Percentiles rank a stretch among this genome's conserved stretches.
Conservation (phyloP, 495 filamentous ascomycete genomes). For the Stereocaulon alpinum region DNA sequence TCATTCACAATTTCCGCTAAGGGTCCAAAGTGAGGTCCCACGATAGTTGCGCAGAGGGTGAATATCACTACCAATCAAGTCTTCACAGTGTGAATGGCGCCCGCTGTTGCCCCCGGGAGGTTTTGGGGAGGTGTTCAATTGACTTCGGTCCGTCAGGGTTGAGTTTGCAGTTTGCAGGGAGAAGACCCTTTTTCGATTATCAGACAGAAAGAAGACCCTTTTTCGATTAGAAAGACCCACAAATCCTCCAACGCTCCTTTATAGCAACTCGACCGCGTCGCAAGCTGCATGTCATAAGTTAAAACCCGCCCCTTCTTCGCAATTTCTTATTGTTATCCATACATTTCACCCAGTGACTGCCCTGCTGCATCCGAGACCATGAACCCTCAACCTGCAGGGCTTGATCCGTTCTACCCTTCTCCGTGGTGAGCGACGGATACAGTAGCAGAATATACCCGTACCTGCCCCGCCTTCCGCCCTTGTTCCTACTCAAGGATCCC, state of each 20-base stretch:
- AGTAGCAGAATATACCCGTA: background rate
- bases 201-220: conserved; percentile 1
- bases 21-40: too few species aligned
- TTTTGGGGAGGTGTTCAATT: background rate
- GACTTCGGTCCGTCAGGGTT: conserved; percentile 7
- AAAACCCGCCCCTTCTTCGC: too few species aligned
- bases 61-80: background rate
- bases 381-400: too few species aligned
- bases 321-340: too few species aligned
- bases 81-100: background rate
- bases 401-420: background rate
- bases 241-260: conserved; percentile 6
- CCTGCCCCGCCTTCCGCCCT: background rate
- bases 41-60: background rate
- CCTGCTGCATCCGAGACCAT: too few species aligned
- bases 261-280: conserved; percentile 7
- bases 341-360: too few species aligned
- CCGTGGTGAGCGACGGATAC: background rate
- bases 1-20: too few species aligned
- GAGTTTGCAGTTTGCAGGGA: background rate
- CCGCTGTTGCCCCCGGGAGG: background rate
- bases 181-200: background rate
- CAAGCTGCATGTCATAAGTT: background rate
- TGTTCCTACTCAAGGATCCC: background rate
- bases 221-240: background rate